Evolutionary conservation across 345 rosid species (phyloP).

Genomic region (Sisymbrium irio): DNA sequence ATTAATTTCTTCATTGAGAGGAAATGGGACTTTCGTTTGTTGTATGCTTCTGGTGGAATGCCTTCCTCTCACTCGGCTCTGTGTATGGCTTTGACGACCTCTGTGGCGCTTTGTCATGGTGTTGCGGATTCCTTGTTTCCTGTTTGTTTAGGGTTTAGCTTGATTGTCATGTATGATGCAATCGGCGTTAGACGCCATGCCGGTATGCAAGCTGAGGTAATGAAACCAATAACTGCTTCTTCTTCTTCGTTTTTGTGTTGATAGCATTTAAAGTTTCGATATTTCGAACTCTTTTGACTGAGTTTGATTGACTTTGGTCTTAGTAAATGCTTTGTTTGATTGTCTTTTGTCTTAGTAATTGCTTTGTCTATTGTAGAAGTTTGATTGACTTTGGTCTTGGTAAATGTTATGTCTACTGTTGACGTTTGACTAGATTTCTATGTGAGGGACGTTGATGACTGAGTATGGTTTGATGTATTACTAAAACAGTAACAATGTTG

Average conservation of each 20-base stretch:
- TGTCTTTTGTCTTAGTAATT: no score
- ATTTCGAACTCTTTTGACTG: neutral
- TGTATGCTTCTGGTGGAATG: conserved; percentile 89
- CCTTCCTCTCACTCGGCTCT: conserved; percentile 93
- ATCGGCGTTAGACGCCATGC: conserved; percentile 96
- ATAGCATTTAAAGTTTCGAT: neutral
- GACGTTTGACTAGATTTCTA: neutral
- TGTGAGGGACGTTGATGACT: conserved; percentile 3
- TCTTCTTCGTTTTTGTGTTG: neutral
- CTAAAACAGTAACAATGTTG: neutral
- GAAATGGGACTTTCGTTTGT: conserved; percentile 79
- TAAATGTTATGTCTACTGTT: neutral
- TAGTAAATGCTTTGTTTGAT: neutral
- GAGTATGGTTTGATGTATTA: neutral
- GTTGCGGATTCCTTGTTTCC: conserved; percentile 87
- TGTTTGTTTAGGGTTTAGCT: conserved; percentile 89
- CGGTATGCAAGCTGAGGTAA: conserved; percentile 97
- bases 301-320: conserved; percentile 17
- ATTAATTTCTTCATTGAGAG: conserved; percentile 82
- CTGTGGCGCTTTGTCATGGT: conserved; percentile 90
- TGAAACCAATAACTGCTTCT: neutral
- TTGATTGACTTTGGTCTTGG: conserved; percentile 2
- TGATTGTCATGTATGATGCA: conserved; percentile 94
- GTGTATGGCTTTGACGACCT: conserved; percentile 87
- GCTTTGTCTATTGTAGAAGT: no score